These are phyloP conservation scores for Dothistroma septosporum DNA, from an alignment of 2,329 filamentous ascomycete species.

Conservation along the genomic window DNA sequence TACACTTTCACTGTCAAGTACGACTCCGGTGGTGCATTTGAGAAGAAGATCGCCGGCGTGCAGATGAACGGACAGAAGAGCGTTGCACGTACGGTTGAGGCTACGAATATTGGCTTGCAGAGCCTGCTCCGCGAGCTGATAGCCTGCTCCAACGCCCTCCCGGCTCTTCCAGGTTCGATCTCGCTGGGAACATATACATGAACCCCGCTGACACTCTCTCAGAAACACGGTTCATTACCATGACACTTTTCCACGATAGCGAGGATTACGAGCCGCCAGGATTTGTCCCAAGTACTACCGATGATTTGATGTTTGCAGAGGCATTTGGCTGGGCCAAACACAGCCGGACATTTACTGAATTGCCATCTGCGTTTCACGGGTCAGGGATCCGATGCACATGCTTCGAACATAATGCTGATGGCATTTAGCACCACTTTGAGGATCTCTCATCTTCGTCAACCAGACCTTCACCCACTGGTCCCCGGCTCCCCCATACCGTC, in stretches of 20 bases:
- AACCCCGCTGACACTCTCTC: background rate
- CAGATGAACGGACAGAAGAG: constrained; percentile 32
- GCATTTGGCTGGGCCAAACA: constrained; percentile 39
- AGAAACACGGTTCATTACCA: constrained; percentile 41
- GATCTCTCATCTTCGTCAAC: constrained; percentile 18
- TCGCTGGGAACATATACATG: background rate
- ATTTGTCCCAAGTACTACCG: constrained; percentile 33
- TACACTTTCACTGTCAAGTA: constrained; percentile 51
- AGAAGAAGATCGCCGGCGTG: constrained; percentile 20
- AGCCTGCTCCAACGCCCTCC: constrained; percentile 37
- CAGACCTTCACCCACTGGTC: background rate
- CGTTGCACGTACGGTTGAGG: constrained; percentile 36
- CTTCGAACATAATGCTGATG: constrained; percentile 7
- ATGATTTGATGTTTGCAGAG: constrained; percentile 36
- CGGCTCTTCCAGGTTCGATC: constrained; percentile 42
- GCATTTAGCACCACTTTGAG: constrained; percentile 18
- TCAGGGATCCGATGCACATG: constrained; percentile 19
- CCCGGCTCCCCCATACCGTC: constrained; percentile 7
- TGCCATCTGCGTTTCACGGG: constrained; percentile 41
- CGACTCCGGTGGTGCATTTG: constrained; percentile 10
- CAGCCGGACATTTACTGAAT: constrained; percentile 30
- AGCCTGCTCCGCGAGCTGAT: constrained; percentile 42
- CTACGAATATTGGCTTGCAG: constrained; percentile 42
- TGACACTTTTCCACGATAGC: constrained; percentile 44
- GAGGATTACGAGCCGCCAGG: constrained; percentile 41